A percentile compares a stretch with the other conserved stretches of the same genome.
These are phyloP conservation scores for Penicillium flavigenum DNA, from an alignment of 495 filamentous ascomycete genomes.

Conservation along the genomic window DNA sequence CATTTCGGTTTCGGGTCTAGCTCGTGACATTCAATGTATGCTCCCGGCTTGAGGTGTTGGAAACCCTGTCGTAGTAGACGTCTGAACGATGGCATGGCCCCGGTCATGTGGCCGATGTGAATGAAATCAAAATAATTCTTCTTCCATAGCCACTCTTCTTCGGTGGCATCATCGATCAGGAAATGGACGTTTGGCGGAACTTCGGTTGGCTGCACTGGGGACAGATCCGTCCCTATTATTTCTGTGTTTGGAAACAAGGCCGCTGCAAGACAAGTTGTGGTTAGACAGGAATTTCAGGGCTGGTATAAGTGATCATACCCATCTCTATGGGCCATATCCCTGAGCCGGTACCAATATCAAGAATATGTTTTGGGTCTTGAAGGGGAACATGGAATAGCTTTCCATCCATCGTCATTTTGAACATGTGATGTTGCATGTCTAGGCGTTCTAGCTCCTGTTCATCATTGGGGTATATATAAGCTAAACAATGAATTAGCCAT, in stretches of 20 bases:
- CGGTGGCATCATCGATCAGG: constrained; percentile 55
- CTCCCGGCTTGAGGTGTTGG: constrained; percentile 60
- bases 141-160: constrained; percentile 51
- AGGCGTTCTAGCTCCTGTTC: constrained; percentile 54
- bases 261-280: constrained; percentile 27
- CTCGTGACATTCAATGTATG: constrained; percentile 66
- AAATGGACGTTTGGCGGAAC: constrained; percentile 59
- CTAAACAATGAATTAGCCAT: constrained; percentile 27
- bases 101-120: constrained; percentile 46
- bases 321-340: constrained; percentile 73
- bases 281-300: constrained; percentile 24
- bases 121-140: constrained; percentile 48
- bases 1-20: constrained; percentile 54
- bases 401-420: constrained; percentile 52
- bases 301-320: constrained; percentile 33
- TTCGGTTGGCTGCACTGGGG: constrained; percentile 60
- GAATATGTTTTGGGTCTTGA: constrained; percentile 51
- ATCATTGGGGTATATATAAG: constrained; percentile 59
- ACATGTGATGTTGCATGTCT: constrained; percentile 61
- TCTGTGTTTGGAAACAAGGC: constrained; percentile 53
- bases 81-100: constrained; percentile 42
- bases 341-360: constrained; percentile 70
- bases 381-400: constrained; percentile 61
- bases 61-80: constrained; percentile 42
- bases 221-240: constrained; percentile 63